Conservation (phyloP, 805 yeast species). For the Ogataea allantospora region DNA sequence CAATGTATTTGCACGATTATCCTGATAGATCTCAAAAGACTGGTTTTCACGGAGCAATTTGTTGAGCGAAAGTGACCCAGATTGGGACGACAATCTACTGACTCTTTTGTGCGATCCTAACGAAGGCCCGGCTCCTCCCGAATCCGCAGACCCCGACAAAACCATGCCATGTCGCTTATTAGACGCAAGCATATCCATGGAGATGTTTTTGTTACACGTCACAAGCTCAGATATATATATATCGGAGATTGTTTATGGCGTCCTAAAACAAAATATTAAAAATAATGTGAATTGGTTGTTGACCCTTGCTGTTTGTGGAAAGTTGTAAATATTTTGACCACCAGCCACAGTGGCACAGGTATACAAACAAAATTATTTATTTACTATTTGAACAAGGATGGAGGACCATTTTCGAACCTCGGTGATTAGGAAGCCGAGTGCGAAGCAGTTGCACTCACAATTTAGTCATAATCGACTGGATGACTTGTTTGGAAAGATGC, state of each 20-base stretch:
- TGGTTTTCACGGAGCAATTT: constrained; percentile 13
- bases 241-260: constrained; percentile 7
- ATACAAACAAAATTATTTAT: background rate
- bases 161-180: constrained; percentile 24
- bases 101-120: constrained; percentile 7
- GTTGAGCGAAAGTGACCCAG: constrained; percentile 20
- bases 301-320: constrained; percentile 12
- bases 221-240: constrained; percentile 6
- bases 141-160: constrained; percentile 9
- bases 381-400: background rate
- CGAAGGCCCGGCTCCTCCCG: constrained; percentile 1
- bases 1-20: constrained; percentile 13
- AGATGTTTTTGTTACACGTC: constrained; percentile 10
- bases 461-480: constrained; percentile 16
- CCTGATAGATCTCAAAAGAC: constrained; percentile 3
- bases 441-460: constrained; percentile 12
- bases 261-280: constrained; percentile 7
- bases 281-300: constrained; percentile 4
- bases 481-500: constrained; percentile 17
- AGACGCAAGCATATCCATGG: constrained; percentile 12
- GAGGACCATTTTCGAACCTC: constrained; percentile 18
- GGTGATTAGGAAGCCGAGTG: constrained; percentile 19
- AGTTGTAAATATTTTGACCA: constrained; percentile 13
- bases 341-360: constrained; percentile 10
- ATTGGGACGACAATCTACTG: constrained; percentile 12